Conservation (phyloP, 2,329 filamentous ascomycete genomes). For the Chaetomium olivaceum region DNA sequence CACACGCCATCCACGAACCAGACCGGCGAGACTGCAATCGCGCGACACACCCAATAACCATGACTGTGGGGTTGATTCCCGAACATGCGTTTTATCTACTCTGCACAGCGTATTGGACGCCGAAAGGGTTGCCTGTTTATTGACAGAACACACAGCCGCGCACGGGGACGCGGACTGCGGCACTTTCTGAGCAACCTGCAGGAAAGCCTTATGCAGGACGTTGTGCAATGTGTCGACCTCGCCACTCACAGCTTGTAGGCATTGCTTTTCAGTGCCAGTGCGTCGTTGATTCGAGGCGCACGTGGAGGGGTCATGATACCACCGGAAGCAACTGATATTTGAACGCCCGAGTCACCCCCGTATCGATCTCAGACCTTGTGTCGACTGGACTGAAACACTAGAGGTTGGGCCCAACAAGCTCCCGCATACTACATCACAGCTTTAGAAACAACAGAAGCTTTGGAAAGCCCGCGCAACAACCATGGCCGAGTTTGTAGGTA, state of each 20-base stretch:
- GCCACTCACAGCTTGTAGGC: background rate
- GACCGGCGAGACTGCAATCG: background rate
- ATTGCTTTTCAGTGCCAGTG: background rate
- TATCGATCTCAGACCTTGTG: background rate
- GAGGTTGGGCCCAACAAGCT: background rate
- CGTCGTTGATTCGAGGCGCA: background rate
- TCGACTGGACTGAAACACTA: background rate
- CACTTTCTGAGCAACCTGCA: background rate
- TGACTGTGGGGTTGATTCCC: background rate
- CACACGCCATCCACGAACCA: background rate
- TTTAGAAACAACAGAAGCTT: background rate
- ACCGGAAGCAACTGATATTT: background rate
- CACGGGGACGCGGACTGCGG: background rate
- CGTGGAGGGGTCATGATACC: background rate
- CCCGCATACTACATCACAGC: background rate
- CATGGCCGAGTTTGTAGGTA: constrained; percentile 3
- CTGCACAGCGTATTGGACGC: background rate
- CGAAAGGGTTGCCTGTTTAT: background rate
- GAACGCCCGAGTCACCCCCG: background rate
- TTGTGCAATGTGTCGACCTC: background rate
- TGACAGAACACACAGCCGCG: background rate
- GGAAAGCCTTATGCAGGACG: background rate
- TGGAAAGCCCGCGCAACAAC: background rate
- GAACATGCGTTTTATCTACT: background rate
- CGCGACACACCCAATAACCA: background rate